Conservation (phyloP, 345 rosid genomes). For the Brassica juncea region DNA sequence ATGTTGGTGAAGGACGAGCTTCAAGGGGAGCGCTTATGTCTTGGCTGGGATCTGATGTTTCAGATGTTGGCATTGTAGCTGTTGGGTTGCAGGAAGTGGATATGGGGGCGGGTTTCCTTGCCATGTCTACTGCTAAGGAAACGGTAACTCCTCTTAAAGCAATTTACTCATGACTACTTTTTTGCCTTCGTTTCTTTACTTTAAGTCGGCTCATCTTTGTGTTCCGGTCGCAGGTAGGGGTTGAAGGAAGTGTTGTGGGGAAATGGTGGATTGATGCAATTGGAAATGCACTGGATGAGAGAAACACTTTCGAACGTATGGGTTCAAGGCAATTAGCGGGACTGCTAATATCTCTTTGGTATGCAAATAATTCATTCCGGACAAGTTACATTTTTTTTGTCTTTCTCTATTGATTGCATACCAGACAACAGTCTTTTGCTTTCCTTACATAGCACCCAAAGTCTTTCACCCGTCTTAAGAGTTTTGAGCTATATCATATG, state of each 20-base stretch:
- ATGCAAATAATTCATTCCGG: slow-evolving; percentile 25
- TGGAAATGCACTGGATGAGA: slow-evolving; percentile 83
- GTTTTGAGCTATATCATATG: background rate
- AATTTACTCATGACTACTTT: slow-evolving; percentile 3
- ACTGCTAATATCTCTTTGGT: slow-evolving; percentile 88
- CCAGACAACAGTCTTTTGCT: slow-evolving; percentile 3
- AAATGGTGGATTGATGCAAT: slow-evolving; percentile 94
- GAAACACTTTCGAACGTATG: slow-evolving; percentile 84
- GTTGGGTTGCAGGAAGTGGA: slow-evolving; percentile 96
- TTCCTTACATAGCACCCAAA: slow-evolving; percentile 14
- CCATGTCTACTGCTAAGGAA: slow-evolving; percentile 99
- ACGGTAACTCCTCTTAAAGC: slow-evolving; percentile 52
- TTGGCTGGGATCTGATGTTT: slow-evolving; percentile 79
- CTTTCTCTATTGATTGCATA: slow-evolving; percentile 14
- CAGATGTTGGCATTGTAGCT: slow-evolving; percentile 91
- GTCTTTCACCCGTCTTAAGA: slow-evolving; percentile 12
- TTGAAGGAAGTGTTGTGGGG: slow-evolving; percentile 97
- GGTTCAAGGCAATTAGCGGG: slow-evolving; percentile 97
- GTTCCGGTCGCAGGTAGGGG: slow-evolving; percentile 78
- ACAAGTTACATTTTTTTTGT: background rate
- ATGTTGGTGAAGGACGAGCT: slow-evolving; percentile 97
- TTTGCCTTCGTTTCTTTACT: slow-evolving; percentile 6
- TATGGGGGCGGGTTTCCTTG: slow-evolving; percentile 98
- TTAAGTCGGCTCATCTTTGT: slow-evolving; percentile 13
- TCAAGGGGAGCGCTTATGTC: slow-evolving; percentile 73